These are phyloP conservation scores for Lolium multiflorum DNA, from an alignment of 176 grass and related monocot species.

Conservation along the genomic window DNA sequence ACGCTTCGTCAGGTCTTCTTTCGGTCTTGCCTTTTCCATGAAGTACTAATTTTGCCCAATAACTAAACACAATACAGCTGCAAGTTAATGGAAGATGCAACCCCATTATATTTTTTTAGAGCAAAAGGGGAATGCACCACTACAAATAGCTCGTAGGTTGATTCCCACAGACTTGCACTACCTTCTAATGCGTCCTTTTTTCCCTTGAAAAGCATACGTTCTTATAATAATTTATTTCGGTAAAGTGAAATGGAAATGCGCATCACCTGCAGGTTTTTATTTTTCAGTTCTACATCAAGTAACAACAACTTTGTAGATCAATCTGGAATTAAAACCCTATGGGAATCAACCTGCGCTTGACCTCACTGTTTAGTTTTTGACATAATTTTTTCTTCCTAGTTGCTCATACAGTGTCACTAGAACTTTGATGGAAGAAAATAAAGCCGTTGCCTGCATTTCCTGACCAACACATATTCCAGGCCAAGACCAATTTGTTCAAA, in stretches of 20 bases:
- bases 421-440: neutral
- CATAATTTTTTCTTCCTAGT: neutral
- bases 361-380: neutral
- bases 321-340: too few species aligned
- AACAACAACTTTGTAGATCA: neutral
- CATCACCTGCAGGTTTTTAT: neutral
- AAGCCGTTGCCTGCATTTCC: neutral
- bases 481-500: neutral
- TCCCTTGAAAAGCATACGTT: neutral
- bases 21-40: constrained; percentile 45
- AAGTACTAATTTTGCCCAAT: constrained; percentile 33
- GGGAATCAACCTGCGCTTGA: neutral
- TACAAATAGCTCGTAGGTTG: constrained; percentile 49
- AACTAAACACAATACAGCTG: constrained; percentile 21
- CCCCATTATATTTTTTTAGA: neutral
- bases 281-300: neutral
- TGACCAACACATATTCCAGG: neutral
- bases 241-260: neutral
- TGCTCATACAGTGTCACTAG: neutral
- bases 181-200: constrained; percentile 35
- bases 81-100: constrained; percentile 44
- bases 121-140: constrained; percentile 39
- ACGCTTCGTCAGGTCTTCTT: constrained; percentile 44
- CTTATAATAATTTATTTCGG: neutral
- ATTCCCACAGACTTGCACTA: constrained; percentile 48